Evolutionary conservation across 1,284 basidiomycete genomes (phyloP), one percentile per base, ranked within the genome.

Genomic region (Puccinia triticina): DNA sequence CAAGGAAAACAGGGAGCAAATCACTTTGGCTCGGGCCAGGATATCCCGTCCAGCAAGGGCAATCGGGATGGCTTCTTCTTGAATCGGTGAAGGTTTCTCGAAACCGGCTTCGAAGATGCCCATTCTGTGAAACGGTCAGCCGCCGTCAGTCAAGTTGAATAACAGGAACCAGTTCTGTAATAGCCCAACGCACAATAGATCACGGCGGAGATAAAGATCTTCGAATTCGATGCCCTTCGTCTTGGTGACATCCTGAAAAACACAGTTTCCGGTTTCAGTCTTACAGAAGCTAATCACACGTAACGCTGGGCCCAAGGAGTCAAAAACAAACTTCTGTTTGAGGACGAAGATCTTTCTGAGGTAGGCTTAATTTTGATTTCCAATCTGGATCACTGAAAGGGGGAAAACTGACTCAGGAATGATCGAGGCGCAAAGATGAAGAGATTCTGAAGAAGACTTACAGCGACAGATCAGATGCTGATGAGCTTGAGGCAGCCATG

Each of bases 31-130:
- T 83, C 90, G 87, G 2, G 95, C 96, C 83, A 99, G 93, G 76
- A 89, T 87, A 84, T 89, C 88, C 77, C 88, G 85, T 85, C 95
- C 95, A 2, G 94, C 96, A 37, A 88, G 85, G 5, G 88, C 87
- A 83, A 88, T 88, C 14, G 88, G 88, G 79, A 88, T 85, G 92
- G 94, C 85, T 89, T 98, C 95, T 91, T 99, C 97, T 90, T 99
- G 96, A 87, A 99, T 98, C 76, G 96, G 97, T 37, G 94, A 96
- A 32, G 97, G 96, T 85, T 91, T 92, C 88, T 99, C 97, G 87
- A 98, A 99, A 82, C 95, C 95, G 84, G 95, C 95, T 89, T 96
- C 94, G 86, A 95, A 97, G 86, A 97, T 96, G 83, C 93, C 93
- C 93, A 94, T 94, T 32, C 78, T 81, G 50, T 50, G 1, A 94